Evolutionary conservation across 1,284 basidiomycete species (phyloP), one percentile per base, ranked within the genome.

Genomic region (Ustilago cynodontis): DNA sequence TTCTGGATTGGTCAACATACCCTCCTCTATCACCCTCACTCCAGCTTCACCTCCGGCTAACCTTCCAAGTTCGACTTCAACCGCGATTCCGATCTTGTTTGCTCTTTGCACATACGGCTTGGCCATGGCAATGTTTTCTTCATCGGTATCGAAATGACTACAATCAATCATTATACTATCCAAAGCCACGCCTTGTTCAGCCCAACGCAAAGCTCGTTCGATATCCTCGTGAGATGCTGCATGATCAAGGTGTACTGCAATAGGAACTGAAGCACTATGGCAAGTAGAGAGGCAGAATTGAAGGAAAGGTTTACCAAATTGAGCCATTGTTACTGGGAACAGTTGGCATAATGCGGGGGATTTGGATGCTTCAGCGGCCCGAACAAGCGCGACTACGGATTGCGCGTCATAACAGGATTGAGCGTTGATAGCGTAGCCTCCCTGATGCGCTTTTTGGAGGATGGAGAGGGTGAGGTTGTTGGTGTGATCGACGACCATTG

Each of bases 21-120:
- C 87, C 24, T 87, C 87, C 13, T 84, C 81, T 62, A 88, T 87
- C 66, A 86, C 82, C n/a, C 87, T 77, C n/a, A 88, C 80, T 37
- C 88, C 88, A 2, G 87, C 87, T 63, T 88, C 88, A 20, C 88
- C 88, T 28, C 88, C 87, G 55, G 87, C 87, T 35, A 88, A 70
- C 43, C 88, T 78, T 43, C 88, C 88, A 6, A 88, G 82, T 79
- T 88, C 88, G 50, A 88, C 88, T 77, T 88, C 88, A 35, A 87
- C 87, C 1, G 87, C 87, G 53, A 88, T 86, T 18, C 88, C 88
- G 43, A 82, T 75, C 43, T 59, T 76, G 41, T 82, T 83, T 0
- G 84, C 84, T 9, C 81, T 64, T 43, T 72, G 26, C 51, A 81
- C 80, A 54, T 61, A 73, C 18, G 77, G 77, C 29, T 62, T 56